A percentile compares a stretch with the other conserved stretches of the same genome.
phyloP scores from a whole-genome alignment of 2,329 filamentous ascomycete species.

The Zasmidium cellare region DNA sequence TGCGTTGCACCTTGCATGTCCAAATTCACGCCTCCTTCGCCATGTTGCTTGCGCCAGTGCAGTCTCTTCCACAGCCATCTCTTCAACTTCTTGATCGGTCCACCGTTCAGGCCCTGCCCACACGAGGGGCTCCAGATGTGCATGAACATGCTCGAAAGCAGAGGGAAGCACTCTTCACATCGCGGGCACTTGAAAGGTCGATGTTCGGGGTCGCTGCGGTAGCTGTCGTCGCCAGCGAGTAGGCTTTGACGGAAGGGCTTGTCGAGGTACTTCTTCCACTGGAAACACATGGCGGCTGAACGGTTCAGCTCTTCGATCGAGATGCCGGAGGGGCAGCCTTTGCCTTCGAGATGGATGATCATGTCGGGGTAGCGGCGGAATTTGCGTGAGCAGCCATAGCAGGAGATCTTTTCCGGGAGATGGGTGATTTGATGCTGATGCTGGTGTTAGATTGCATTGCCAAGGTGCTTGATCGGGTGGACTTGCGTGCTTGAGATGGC shows the following conservation, averaged over 20 bases:
- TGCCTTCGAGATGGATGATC: constrained; percentile 18
- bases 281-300: constrained; percentile 13
- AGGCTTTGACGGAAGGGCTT: constrained; percentile 7
- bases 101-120: constrained; percentile 7
- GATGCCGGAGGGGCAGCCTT: constrained; percentile 9
- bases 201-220: not conserved
- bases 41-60: not conserved
- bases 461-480: not conserved
- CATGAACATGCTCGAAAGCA: constrained; percentile 9
- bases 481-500: not conserved
- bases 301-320: constrained; percentile 8
- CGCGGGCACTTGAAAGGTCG: constrained; percentile 11
- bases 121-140: constrained; percentile 12
- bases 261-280: constrained; percentile 15
- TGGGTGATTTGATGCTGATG: constrained; percentile 1
- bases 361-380: constrained; percentile 18
- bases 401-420: not conserved
- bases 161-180: constrained; percentile 4
- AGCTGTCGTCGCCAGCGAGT: constrained; percentile 3
- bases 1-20: not conserved
- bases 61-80: constrained; percentile 11
- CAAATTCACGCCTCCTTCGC: not conserved
- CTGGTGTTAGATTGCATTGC: not conserved
- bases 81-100: constrained; percentile 10
- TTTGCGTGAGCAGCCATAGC: constrained; percentile 1